Percentiles rank a stretch among this genome's conserved stretches.
Conservation (phyloP, 2,329 filamentous ascomycete species). For the Zopfia rhizophila region DNA sequence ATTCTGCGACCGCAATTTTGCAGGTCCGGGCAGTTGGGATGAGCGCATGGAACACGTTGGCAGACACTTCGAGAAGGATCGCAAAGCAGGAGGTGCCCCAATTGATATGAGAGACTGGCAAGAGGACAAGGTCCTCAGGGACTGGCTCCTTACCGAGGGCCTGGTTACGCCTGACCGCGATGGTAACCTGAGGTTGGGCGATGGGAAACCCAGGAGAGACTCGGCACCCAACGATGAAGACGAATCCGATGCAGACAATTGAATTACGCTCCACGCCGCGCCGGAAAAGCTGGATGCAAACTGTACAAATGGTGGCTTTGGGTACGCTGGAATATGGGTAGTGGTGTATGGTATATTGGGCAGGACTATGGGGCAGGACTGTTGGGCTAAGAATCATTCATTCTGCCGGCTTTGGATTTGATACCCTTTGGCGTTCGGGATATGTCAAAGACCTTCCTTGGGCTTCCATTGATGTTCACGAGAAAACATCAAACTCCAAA, state of each 20-base stretch:
- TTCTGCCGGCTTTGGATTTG: background rate
- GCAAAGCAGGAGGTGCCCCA: slow-evolving; percentile 32
- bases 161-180: slow-evolving; percentile 43
- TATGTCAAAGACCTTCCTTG: slow-evolving; percentile 2
- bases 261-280: too few relatives aligned
- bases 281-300: background rate
- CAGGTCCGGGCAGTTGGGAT: slow-evolving; percentile 76
- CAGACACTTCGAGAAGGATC: slow-evolving; percentile 75
- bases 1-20: slow-evolving; percentile 72
- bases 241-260: slow-evolving; percentile 11
- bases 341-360: background rate
- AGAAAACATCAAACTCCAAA: slow-evolving; percentile 3
- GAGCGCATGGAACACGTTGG: slow-evolving; percentile 89
- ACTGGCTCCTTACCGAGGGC: slow-evolving; percentile 53
- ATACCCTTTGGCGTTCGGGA: slow-evolving; percentile 21
- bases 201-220: slow-evolving; percentile 36
- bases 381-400: too few relatives aligned
- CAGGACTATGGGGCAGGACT: background rate
- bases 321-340: background rate
- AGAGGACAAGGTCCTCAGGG: slow-evolving; percentile 41
- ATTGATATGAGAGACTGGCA: slow-evolving; percentile 39
- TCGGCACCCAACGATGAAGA: slow-evolving; percentile 12
- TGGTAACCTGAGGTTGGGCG: slow-evolving; percentile 46
- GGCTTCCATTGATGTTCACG: slow-evolving; percentile 1
- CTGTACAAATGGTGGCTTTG: background rate